phyloP scores from a whole-genome alignment of 257 asterid genomes.

The Ocimum tenuiflorum region DNA sequence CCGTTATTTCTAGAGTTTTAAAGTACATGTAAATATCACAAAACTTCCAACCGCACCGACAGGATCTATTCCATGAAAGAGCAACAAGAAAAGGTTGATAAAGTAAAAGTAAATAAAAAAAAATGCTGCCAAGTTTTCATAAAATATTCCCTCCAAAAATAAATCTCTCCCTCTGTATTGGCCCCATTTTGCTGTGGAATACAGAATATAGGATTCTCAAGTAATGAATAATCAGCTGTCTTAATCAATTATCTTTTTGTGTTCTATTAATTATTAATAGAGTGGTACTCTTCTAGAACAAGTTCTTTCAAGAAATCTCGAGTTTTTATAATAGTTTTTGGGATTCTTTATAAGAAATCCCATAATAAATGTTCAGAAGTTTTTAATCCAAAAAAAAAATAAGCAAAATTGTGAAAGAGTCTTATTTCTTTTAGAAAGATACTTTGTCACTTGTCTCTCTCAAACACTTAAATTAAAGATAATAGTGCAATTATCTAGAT shows the following conservation, averaged over 20 bases:
- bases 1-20: too few relatives aligned
- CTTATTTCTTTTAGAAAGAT: too few relatives aligned
- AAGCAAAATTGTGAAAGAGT: too few relatives aligned
- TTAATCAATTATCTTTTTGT: not conserved
- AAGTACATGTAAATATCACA: not conserved
- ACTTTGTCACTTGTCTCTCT: too few relatives aligned
- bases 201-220: constrained; percentile 12
- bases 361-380: not conserved
- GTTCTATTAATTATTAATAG: too few relatives aligned
- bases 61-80: not conserved
- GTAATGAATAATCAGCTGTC: not conserved
- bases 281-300: not conserved
- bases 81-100: not conserved
- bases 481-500: too few relatives aligned
- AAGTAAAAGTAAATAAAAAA: not conserved
- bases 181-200: not conserved
- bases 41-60: not conserved
- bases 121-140: constrained; percentile 18
- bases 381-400: not conserved
- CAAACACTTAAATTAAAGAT: too few relatives aligned
- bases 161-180: not conserved
- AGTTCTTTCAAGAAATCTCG: not conserved
- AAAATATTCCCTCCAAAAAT: constrained; percentile 23
- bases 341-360: not conserved
- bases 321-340: not conserved